A percentile compares a stretch with the other conserved stretches of the same genome.
phyloP scores from a whole-genome alignment of 208 protist genomes.

The Borovskyia barvae region DNA sequence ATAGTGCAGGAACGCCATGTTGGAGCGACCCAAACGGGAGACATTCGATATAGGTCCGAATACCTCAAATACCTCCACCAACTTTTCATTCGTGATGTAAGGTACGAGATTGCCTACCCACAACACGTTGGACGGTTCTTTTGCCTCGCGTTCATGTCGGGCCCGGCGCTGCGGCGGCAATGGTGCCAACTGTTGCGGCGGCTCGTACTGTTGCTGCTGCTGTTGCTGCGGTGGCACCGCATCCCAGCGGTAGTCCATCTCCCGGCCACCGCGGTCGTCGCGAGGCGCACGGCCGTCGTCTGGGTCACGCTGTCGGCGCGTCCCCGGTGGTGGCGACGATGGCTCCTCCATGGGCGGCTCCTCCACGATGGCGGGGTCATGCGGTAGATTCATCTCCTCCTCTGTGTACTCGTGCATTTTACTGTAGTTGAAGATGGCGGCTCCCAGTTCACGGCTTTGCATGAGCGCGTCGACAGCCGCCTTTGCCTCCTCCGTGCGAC shows the following conservation, averaged over 20 bases:
- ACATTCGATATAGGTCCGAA: slow-evolving; percentile 71
- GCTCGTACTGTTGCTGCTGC: neutral
- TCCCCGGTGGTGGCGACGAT: slow-evolving; percentile 12
- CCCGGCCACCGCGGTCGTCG: slow-evolving; percentile 14
- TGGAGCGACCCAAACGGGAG: slow-evolving; percentile 59
- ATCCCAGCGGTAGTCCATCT: neutral
- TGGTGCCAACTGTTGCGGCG: neutral
- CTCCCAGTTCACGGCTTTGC: slow-evolving; percentile 47
- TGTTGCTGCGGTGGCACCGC: neutral
- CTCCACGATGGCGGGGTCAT: slow-evolving; percentile 37
- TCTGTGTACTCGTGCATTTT: slow-evolving; percentile 83
- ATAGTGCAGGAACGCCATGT: slow-evolving; percentile 87
- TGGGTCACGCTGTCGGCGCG: slow-evolving; percentile 12
- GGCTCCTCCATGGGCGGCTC: slow-evolving; percentile 16
- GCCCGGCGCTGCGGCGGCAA: slow-evolving; percentile 37
- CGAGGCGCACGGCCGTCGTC: slow-evolving; percentile 11
- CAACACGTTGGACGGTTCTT: slow-evolving; percentile 78
- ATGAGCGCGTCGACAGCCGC: slow-evolving; percentile 67
- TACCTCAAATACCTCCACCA: slow-evolving; percentile 76
- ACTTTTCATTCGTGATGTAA: slow-evolving; percentile 60
- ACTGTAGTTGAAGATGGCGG: slow-evolving; percentile 78
- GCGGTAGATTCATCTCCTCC: slow-evolving; percentile 59
- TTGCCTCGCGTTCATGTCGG: slow-evolving; percentile 50
- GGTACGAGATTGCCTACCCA: slow-evolving; percentile 78
- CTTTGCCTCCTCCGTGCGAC: slow-evolving; percentile 70